These are phyloP conservation scores for Aspergillus transmontanensis DNA, from an alignment of 2,329 filamentous ascomycete species.

Conservation along the genomic window DNA sequence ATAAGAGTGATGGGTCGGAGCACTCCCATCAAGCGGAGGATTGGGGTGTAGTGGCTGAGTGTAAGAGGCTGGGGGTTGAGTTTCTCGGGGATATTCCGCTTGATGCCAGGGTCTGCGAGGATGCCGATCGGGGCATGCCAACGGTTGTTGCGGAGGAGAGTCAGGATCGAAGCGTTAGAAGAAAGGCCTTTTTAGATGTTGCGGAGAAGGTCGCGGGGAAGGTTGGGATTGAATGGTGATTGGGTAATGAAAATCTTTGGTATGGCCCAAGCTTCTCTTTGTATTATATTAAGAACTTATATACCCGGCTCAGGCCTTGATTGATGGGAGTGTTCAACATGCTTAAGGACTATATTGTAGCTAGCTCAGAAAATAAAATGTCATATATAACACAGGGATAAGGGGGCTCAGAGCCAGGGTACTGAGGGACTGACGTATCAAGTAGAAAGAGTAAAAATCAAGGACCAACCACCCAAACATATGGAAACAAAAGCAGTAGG, in stretches of 20 bases:
- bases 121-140: constrained; percentile 83
- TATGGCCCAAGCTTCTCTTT: not conserved
- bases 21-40: constrained; percentile 42
- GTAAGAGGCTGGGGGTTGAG: constrained; percentile 71
- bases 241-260: not conserved
- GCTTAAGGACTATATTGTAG: not conserved
- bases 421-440: not conserved
- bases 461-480: not conserved
- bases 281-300: constrained; percentile 10
- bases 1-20: not conserved
- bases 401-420: not conserved
- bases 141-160: constrained; percentile 84
- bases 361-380: not conserved
- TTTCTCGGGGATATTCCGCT: constrained; percentile 87
- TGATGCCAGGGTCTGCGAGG: constrained; percentile 81
- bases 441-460: not conserved
- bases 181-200: constrained; percentile 71
- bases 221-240: constrained; percentile 46
- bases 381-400: not conserved
- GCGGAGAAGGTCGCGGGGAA: constrained; percentile 57
- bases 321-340: not conserved
- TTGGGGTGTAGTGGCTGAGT: constrained; percentile 68
- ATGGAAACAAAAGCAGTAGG: not conserved
- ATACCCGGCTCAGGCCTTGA: constrained; percentile 11
- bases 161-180: constrained; percentile 63